Base-by-base conservation (phyloP, 768 basidiomycete genomes). In the Strobilomyces confusus region DNA sequence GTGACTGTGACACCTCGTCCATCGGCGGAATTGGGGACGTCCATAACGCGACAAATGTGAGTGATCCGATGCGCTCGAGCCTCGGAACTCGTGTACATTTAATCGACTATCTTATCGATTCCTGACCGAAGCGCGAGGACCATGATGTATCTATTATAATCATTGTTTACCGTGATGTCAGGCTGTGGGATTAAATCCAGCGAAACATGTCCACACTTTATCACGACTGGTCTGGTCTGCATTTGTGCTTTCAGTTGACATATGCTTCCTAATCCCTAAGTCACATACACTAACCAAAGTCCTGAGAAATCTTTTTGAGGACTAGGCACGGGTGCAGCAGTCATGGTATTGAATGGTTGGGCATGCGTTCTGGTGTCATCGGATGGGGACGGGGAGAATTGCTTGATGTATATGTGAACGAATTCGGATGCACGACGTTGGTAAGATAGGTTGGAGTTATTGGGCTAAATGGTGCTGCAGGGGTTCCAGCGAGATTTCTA, bases 1-100 rank as follows among this genome's bases (percentile, higher is more conserved):
- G 86, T n/a, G n/a, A n/a, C n/a, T n/a, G n/a, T n/a, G n/a, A n/a
- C 6, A 80, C 81, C 4, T 82, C 81, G 9, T 82, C 84, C 1
- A 63, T 70, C 7, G 81, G 81, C 29, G 83, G 76, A 5, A 70
- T 79, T 45, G 78, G 80, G 55, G 86, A 78, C 55, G 73, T 86
- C n/a, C 72, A 82, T 57, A 86, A 86, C 59, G 68, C 76, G 32
- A 72, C 68, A 11, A 79, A 79, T 57, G 82, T 83, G 58, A 66
- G 81, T 69, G 40, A 41, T 37, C 29, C 29, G 9, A 38, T 2
- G 20, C n/a, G 3, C 12, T 44, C 25, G 4, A 22, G 14, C 42
- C 43, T 41, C 44, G n/a, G 36, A 20, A 30, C 46, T 41, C 38
- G 53, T 37, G 9, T 36, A 11, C 11, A 36, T 30, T 7, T 48